Conservation (phyloP, 169 alveolate species). For the Amoebophrya sp. region DNA sequence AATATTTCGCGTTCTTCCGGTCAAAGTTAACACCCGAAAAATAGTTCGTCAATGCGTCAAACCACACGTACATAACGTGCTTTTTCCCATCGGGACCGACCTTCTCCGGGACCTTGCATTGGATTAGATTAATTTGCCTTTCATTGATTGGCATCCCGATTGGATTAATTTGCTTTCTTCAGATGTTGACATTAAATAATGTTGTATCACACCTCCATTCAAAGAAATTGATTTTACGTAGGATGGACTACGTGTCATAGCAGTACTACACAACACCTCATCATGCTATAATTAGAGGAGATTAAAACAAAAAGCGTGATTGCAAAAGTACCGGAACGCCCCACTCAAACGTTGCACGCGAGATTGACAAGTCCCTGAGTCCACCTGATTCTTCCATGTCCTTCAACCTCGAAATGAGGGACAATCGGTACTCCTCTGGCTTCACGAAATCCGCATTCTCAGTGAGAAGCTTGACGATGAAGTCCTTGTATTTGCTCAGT, state of each 20-base stretch:
- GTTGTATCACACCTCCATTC: background rate
- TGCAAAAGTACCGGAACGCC: conserved; percentile 69
- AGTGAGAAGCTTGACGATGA: conserved; percentile 59
- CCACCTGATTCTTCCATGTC: background rate
- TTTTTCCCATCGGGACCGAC: conserved; percentile 47
- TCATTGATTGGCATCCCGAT: background rate
- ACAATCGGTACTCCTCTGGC: conserved; percentile 34
- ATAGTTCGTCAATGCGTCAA: conserved; percentile 83
- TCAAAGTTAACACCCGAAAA: conserved; percentile 50
- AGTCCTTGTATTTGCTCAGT: conserved; percentile 71
- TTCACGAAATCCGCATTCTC: background rate
- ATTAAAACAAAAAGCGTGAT: background rate
- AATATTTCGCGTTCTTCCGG: conserved; percentile 33
- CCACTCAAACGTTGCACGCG: conserved; percentile 81
- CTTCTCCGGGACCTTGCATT: conserved; percentile 38
- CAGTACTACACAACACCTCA: conserved; percentile 36
- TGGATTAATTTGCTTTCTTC: background rate
- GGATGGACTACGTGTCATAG: background rate
- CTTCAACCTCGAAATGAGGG: background rate
- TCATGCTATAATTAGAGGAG: background rate
- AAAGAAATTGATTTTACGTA: conserved; percentile 6
- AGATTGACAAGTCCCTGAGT: conserved; percentile 76
- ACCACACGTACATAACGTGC: conserved; percentile 93
- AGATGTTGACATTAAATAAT: background rate
- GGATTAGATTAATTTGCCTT: background rate